Base-by-base conservation (phyloP, 225 moss, liverwort and hornwort genomes). In the Asterella californica region DNA sequence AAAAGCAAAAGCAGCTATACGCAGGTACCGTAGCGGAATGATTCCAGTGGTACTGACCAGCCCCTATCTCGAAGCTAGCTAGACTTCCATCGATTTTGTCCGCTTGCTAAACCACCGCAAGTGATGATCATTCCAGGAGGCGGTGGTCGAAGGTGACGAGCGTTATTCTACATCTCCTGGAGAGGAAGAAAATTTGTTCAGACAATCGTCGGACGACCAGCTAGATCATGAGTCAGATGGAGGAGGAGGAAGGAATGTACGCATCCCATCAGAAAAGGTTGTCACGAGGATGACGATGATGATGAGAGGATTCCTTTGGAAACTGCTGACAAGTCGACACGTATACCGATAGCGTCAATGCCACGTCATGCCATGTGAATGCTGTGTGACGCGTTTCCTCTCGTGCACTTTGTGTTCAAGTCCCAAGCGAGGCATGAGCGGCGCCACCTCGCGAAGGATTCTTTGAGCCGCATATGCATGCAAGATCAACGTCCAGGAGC, bases 311-410 rank as follows among this genome's bases (percentile, higher is more conserved):
- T 71, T 71, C 45, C 18, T 47, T 71, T 22, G 9, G 42, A 8
- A 5, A 15, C 45, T 46, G 70, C 70, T 45, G 70, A 71, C 42
- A 0, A 46, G 70, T 38, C 24, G 34, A 24, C 70, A 46, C 38
- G 70, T 24, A 15, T 6, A 37, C 42, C 36, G 24, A 14, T 17
- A 1, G 25, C 42, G 15, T 18, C 66, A 19, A 7, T 7, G 70
- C 70, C 70, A 71, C 70, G 70, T 71, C 70, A 71, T 71, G 46
- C 70, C 70, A 71, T 47, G 70, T 71, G 42, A 47, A 71, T 24
- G 17, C 70, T 37, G 34, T 33, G 62, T 2, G 53, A 12, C 53
- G 18, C 53, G 18, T 9, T 53, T 7, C 7, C 42, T 42, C 42
- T 42, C 42, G n/a, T n/a, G n/a, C n/a, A n/a, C n/a, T n/a, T n/a